These are phyloP conservation scores for Erysimum cheiranthoides DNA, from an alignment of 345 rosid species.

Conservation along the genomic window DNA sequence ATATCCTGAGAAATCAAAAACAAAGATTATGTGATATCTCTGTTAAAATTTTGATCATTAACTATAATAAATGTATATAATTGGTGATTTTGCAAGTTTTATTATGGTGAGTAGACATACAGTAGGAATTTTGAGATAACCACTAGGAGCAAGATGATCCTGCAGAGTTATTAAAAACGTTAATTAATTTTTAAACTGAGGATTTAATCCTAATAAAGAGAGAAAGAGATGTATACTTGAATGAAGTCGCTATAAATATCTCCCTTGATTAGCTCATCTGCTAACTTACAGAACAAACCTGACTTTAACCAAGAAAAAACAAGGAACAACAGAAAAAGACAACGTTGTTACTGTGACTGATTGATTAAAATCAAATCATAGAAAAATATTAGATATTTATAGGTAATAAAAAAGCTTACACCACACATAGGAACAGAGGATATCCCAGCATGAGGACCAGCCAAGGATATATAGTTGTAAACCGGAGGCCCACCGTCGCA, in stretches of 20 bases:
- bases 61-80: background rate
- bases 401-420: conserved; percentile 50
- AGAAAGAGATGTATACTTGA: conserved; percentile 58
- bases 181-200: conserved; percentile 8
- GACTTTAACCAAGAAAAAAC: conserved; percentile 53
- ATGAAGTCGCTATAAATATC: conserved; percentile 77
- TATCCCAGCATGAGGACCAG: conserved; percentile 97
- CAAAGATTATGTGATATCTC: background rate
- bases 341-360: background rate
- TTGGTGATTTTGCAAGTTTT: background rate
- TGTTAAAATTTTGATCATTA: background rate
- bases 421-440: conserved; percentile 97
- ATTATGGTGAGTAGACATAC: conserved; percentile 21
- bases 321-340: background rate
- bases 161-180: conserved; percentile 19
- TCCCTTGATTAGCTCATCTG: conserved; percentile 60
- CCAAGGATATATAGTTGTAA: conserved; percentile 80
- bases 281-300: conserved; percentile 68
- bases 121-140: conserved; percentile 45
- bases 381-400: background rate
- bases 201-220: background rate
- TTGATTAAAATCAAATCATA: background rate
- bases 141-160: conserved; percentile 47
- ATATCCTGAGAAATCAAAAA: conserved; percentile 36
- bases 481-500: conserved; percentile 90